Base-by-base conservation (phyloP, 306 rosid species). In the Cicer arietinum region DNA sequence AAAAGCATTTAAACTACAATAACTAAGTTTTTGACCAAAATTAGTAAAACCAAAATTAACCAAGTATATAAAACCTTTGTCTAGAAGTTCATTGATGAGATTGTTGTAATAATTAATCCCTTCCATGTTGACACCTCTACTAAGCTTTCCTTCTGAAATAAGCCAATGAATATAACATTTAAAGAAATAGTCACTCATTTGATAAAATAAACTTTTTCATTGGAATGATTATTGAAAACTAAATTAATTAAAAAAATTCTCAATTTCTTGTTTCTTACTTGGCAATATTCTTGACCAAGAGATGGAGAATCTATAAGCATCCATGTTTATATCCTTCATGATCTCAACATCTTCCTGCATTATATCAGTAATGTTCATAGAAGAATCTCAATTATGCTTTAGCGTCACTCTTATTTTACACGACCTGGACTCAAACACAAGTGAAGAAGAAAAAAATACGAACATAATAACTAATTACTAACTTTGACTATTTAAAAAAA, bases 211-310 rank as follows among this genome's bases (percentile, higher is more conserved):
- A 43, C 10, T 37, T 52, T 57, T 46, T 52, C 18, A 46, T 37
- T 37, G 50, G 52, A 46, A 13, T 57, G 58, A 16, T 30, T 67
- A 37, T 14, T 16, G 9, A 56, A 56, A 16, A 6, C 1, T 59
- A 42, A 66, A 47, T 13, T 13, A 44, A 8, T 7, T 7, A 39
- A 74, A 10, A 62, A 2, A 1, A 41, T 64, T 13, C 4, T n/a
- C 0, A 12, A n/a, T 7, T 51, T 71, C 8, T 1, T 7, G 16
- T 52, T 61, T 71, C 73, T 67, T 85, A 89, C 94, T 84, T 68
- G 94, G 89, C 11, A 89, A 48, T 42, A 89, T 11, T 83, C 92
- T 78, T 3, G 94, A 67, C 94, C 96, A 91, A n/a, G 96, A 79
- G 14, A 91, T 84, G 40, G 96, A 91, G 75, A 89, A 82, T 65